phyloP scores from a whole-genome alignment of 2,329 filamentous ascomycete genomes.

The Aspergillus eucalypticola region DNA sequence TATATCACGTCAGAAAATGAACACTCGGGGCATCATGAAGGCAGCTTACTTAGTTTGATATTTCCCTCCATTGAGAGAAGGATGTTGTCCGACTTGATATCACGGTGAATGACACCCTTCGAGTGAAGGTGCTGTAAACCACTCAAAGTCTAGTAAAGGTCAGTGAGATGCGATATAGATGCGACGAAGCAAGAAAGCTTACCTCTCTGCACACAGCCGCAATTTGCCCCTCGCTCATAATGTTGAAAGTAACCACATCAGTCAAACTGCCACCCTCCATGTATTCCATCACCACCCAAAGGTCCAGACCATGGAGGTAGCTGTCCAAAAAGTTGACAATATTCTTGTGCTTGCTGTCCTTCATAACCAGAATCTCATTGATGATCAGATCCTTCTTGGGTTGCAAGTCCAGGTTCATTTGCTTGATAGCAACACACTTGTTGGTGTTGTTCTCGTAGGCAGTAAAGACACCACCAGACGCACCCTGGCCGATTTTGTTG shows the following conservation, averaged over 20 bases:
- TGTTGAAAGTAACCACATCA: conserved; percentile 98
- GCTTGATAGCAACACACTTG: conserved; percentile 93
- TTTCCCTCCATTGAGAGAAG: conserved; percentile 89
- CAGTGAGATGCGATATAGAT: conserved; percentile 11
- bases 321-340: conserved; percentile 99
- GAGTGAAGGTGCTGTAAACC: conserved; percentile 94
- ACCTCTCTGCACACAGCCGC: conserved; percentile 89
- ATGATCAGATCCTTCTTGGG: conserved; percentile 99
- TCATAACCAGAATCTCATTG: conserved; percentile 99
- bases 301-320: conserved; percentile 81
- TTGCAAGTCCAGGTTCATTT: conserved; percentile 98
- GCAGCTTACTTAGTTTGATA: conserved; percentile 86
- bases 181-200: conserved; percentile 25
- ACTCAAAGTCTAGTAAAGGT: conserved; percentile 64
- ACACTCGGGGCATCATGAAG: conserved; percentile 18
- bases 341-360: conserved; percentile 96
- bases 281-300: conserved; percentile 99
- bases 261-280: conserved; percentile 98
- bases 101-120: conserved; percentile 95
- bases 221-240: conserved; percentile 98
- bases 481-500: conserved; percentile 95
- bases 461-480: conserved; percentile 92
- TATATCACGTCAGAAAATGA: conserved; percentile 42
- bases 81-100: conserved; percentile 99
- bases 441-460: conserved; percentile 83